Evolutionary conservation across 495 filamentous ascomycete genomes (phyloP), one percentile per base, ranked within the genome.

Genomic region (Parmelia sp.): DNA sequence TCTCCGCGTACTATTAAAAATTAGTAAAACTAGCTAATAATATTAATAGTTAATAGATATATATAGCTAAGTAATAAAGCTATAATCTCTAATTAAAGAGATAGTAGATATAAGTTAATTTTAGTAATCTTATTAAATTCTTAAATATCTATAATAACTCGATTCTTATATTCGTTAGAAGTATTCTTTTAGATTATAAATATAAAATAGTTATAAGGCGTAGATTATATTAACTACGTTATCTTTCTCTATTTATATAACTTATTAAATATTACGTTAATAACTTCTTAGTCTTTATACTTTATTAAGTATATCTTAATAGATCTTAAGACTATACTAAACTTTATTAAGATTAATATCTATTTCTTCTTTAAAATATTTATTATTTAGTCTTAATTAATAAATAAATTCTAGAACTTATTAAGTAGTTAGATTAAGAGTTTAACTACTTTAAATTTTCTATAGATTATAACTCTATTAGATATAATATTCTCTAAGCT

Each of bases 181-280:
- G 60, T 56, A 36, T 55, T 45, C 21, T 55, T 57, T 57, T 56
- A 71, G n/a, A 65, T 53, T 49, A 71, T 55, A 57, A 71, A 71
- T 0, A 68, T 40, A 0, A 42, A 58, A 33, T 56, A 70, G 4
- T 35, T 59, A 63, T 51, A 65, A 0, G 31, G 31, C 1, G 47
- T 62, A 29, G 23, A 40, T 15, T 69, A 10, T 21, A 0, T 60
- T 17, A 35, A 23, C 39, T 39, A 63, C 31, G 19, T 37, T 42
- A 69, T 51, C 27, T 63, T 61, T n/a, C 35, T n/a, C 58, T 66
- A 58, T 35, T 65, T 27, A 44, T 69, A 58, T 40, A 69, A n/a
- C n/a, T n/a, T n/a, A n/a, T n/a, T n/a, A n/a, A n/a, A n/a, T n/a
- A n/a, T n/a, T n/a, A n/a, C n/a, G n/a, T n/a, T n/a, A n/a, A n/a